A percentile compares a stretch with the other conserved stretches of the same genome.
Evolutionary conservation across 805 yeast species (phyloP).

Genomic region (Metschnikowia lochheadii): DNA sequence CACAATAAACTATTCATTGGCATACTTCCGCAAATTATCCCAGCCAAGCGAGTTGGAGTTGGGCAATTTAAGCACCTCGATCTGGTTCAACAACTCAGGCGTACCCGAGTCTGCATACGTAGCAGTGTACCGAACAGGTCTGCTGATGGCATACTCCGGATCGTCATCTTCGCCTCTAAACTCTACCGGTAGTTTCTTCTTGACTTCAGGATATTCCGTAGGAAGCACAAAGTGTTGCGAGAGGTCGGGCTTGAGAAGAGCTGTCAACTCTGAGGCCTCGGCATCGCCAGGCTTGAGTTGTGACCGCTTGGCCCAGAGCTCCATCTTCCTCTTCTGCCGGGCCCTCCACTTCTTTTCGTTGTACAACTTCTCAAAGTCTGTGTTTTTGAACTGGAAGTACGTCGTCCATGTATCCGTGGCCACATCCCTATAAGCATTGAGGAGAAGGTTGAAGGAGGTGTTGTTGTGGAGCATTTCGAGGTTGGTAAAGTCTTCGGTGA

Average conservation of each 20-base stretch:
- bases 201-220: constrained; percentile 29
- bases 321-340: constrained; percentile 15
- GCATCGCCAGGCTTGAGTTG: constrained; percentile 6
- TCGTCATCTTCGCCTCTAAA: constrained; percentile 22
- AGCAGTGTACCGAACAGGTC: constrained; percentile 32
- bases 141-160: constrained; percentile 23
- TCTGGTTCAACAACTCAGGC: constrained; percentile 32
- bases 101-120: constrained; percentile 28
- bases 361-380: constrained; percentile 37
- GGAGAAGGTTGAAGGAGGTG: constrained; percentile 36
- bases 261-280: constrained; percentile 10
- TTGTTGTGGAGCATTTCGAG: constrained; percentile 43
- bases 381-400: constrained; percentile 35
- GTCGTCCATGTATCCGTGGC: constrained; percentile 37
- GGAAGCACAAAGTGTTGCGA: constrained; percentile 32
- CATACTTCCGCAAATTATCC: constrained; percentile 39
- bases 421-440: constrained; percentile 38
- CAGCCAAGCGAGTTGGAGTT: constrained; percentile 41
- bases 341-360: constrained; percentile 8
- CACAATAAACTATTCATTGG: constrained; percentile 1
- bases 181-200: constrained; percentile 30
- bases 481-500: constrained; percentile 35
- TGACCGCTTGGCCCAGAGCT: constrained; percentile 8
- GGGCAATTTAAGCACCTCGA: constrained; percentile 40
- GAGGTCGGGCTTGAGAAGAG: constrained; percentile 15